phyloP scores from a whole-genome alignment of 169 alveolate species.

The Cardiosporidium cionae region DNA sequence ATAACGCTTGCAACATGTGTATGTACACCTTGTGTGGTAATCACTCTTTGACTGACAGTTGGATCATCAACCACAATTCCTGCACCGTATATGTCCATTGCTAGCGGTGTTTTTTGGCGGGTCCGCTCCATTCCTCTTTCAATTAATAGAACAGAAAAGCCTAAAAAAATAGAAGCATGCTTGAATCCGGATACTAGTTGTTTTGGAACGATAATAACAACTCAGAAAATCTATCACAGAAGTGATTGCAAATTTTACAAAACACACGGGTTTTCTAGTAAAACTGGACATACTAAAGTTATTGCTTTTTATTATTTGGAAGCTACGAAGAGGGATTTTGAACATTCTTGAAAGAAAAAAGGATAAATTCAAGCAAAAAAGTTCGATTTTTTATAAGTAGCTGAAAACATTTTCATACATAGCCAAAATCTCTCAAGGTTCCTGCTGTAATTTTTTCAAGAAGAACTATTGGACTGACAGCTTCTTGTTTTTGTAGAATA shows the following conservation, averaged over 20 bases:
- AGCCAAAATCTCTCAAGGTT: too few species aligned
- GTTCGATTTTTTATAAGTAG: not conserved
- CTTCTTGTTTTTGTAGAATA: too few species aligned
- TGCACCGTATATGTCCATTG: slow-evolving; percentile 38
- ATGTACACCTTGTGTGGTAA: slow-evolving; percentile 45
- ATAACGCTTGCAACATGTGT: slow-evolving; percentile 45
- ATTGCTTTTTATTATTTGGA: not conserved
- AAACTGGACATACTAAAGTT: not conserved
- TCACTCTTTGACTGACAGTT: slow-evolving; percentile 36
- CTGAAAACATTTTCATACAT: too few species aligned
- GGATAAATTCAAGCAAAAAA: too few species aligned
- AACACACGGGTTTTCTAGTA: not conserved
- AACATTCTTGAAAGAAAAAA: not conserved
- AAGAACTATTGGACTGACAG: too few species aligned
- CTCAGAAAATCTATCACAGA: not conserved
- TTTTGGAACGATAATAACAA: not conserved
- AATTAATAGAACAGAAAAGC: slow-evolving; percentile 33
- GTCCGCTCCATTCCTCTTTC: slow-evolving; percentile 51
- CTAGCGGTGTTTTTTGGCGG: slow-evolving; percentile 19
- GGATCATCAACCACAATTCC: slow-evolving; percentile 48
- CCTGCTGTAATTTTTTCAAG: too few species aligned
- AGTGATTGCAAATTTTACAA: not conserved
- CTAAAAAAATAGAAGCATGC: not conserved
- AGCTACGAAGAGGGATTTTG: not conserved
- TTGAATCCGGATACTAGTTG: not conserved